Evolutionary conservation across 148 eudicot species (phyloP).

Genomic region (Fagopyrum homotropicum): DNA sequence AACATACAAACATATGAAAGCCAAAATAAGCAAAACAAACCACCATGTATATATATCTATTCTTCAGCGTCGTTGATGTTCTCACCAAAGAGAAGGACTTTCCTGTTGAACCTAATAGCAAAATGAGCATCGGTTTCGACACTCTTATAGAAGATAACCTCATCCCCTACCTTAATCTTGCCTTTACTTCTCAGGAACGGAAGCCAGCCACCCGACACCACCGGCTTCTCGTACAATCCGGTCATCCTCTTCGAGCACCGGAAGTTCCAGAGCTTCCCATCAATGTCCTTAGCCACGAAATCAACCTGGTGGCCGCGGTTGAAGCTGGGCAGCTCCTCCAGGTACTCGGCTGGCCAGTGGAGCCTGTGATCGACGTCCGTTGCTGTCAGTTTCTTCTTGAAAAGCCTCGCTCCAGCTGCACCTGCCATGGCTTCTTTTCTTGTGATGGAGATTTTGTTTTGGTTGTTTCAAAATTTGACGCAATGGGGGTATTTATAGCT

Average conservation of each 20-base stretch:
- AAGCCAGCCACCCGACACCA: not conserved
- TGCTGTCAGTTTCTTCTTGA: not conserved
- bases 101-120: not conserved
- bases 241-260: not conserved
- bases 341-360: not conserved
- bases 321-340: not conserved
- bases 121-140: not conserved
- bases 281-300: not conserved
- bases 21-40: no score
- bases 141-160: not conserved
- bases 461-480: not conserved
- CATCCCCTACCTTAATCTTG: not conserved
- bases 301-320: slow-evolving; percentile 1
- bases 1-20: no score
- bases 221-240: not conserved
- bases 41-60: slow-evolving; percentile 47
- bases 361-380: not conserved
- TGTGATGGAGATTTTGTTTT: no score
- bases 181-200: not conserved
- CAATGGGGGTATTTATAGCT: not conserved
- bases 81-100: not conserved
- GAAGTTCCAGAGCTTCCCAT: not conserved
- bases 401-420: not conserved
- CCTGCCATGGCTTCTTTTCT: not conserved
- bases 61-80: slow-evolving; percentile 56